These are phyloP conservation scores for Pleoardoris graminearum DNA, from an alignment of 2,329 filamentous ascomycete species.

Conservation along the genomic window DNA sequence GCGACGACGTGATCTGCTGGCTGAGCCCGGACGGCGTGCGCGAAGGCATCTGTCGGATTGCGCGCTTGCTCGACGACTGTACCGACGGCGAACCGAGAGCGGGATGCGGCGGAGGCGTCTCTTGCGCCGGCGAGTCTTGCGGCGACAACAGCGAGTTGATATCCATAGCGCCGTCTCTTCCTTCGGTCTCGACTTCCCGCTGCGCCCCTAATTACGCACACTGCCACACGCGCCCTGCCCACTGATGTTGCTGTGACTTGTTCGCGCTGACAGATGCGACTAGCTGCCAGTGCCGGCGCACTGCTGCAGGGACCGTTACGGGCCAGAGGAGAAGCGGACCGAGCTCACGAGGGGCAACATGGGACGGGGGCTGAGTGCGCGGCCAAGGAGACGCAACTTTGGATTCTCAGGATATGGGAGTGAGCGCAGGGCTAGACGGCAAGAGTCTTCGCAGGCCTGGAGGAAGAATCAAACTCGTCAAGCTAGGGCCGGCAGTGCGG, in stretches of 20 bases:
- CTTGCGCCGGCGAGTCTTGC: constrained; percentile 48
- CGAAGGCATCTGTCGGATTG: constrained; percentile 41
- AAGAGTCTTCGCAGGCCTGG: constrained; percentile 11
- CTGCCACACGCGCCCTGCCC: neutral
- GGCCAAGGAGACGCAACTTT: neutral
- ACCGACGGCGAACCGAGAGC: constrained; percentile 31
- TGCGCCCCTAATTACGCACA: neutral
- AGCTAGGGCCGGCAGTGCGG: constrained; percentile 13
- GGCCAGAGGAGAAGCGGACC: constrained; percentile 20
- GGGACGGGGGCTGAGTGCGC: constrained; percentile 9
- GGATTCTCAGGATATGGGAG: constrained; percentile 1
- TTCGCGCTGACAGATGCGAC: constrained; percentile 2
- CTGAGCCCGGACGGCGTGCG: constrained; percentile 51
- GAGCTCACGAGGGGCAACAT: constrained; percentile 16
- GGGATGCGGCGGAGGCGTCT: constrained; percentile 38
- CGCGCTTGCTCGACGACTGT: constrained; percentile 37
- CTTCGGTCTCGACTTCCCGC: neutral
- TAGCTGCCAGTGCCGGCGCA: constrained; percentile 5
- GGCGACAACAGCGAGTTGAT: constrained; percentile 56
- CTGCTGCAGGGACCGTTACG: constrained; percentile 13
- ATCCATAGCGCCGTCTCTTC: constrained; percentile 45
- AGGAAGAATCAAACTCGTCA: constrained; percentile 14
- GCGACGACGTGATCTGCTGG: constrained; percentile 45
- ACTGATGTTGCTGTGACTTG: neutral
- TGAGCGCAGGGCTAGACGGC: constrained; percentile 7